A percentile compares a stretch with the other conserved stretches of the same genome.
These are phyloP conservation scores for Phalaenopsis equestris DNA, from an alignment of 106 monocot species.

Conservation along the genomic window DNA sequence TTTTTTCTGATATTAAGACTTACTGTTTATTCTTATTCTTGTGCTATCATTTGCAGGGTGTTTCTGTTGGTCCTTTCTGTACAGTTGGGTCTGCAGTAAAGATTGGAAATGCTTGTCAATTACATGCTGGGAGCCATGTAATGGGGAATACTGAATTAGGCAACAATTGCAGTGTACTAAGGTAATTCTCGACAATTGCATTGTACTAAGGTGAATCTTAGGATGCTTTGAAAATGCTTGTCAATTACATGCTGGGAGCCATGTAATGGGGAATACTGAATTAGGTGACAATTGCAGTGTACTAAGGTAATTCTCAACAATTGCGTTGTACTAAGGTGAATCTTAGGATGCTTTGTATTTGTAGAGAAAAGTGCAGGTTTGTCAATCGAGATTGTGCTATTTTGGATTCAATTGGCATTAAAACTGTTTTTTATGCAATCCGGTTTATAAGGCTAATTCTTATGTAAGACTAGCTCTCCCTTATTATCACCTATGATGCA, in stretches of 20 bases:
- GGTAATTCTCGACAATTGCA: too few species aligned
- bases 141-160: constrained; percentile 73
- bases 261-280: constrained; percentile 65
- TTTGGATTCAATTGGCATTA: not conserved
- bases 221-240: constrained; percentile 48
- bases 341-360: not conserved
- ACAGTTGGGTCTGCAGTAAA: constrained; percentile 54
- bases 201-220: too few species aligned
- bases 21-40: not conserved
- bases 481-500: not conserved
- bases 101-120: constrained; percentile 64
- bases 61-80: constrained; percentile 76
- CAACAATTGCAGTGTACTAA: constrained; percentile 44
- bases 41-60: constrained; percentile 34
- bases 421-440: not conserved
- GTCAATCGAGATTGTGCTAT: not conserved
- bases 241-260: constrained; percentile 65
- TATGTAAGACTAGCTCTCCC: not conserved
- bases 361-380: not conserved
- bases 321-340: constrained; percentile 21
- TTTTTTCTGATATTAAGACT: not conserved
- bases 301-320: constrained; percentile 28
- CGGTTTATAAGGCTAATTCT: not conserved
- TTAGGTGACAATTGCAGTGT: constrained; percentile 65
- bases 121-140: constrained; percentile 74